These are phyloP conservation scores for Cystobasidium slooffiae DNA, from an alignment of 1,284 basidiomycete species.

Conservation along the genomic window DNA sequence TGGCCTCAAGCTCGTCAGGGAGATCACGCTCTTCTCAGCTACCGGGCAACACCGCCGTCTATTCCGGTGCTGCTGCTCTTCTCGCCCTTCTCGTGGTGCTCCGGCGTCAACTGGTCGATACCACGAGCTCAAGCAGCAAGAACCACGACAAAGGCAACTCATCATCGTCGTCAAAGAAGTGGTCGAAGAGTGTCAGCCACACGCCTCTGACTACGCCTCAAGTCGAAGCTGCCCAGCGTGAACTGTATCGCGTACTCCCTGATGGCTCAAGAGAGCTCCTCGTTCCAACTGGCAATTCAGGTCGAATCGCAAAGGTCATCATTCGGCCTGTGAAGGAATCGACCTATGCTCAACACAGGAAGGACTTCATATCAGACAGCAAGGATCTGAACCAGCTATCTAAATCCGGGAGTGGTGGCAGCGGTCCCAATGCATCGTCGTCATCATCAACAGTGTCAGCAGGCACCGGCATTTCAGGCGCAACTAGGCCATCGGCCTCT, in stretches of 20 bases:
- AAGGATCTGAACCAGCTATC: background rate
- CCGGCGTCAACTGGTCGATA: slow-evolving; percentile 21
- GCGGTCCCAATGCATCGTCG: background rate
- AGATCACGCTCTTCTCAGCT: background rate
- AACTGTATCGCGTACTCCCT: slow-evolving; percentile 49
- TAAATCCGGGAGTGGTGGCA: background rate
- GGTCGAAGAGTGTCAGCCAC: slow-evolving; percentile 8
- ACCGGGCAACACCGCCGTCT: slow-evolving; percentile 2
- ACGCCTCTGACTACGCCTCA: slow-evolving; percentile 48
- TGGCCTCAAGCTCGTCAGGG: slow-evolving; percentile 9
- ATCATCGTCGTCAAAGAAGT: background rate
- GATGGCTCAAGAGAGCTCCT: slow-evolving; percentile 51
- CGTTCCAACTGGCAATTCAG: slow-evolving; percentile 46
- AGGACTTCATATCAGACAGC: slow-evolving; percentile 45
- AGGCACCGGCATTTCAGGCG: slow-evolving; percentile 1
- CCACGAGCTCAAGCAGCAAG: background rate
- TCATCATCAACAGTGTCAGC: slow-evolving; percentile 19
- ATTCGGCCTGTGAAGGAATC: slow-evolving; percentile 56
- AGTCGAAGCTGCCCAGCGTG: slow-evolving; percentile 49
- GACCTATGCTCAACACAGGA: slow-evolving; percentile 56
- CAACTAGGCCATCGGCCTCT: slow-evolving; percentile 7
- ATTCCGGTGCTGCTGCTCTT: slow-evolving; percentile 28
- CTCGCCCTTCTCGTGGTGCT: slow-evolving; percentile 28
- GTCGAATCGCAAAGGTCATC: slow-evolving; percentile 55
- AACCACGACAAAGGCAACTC: background rate